These are phyloP conservation scores for Corynascus novoguineensis DNA, from an alignment of 495 filamentous ascomycete genomes.

Conservation along the genomic window DNA sequence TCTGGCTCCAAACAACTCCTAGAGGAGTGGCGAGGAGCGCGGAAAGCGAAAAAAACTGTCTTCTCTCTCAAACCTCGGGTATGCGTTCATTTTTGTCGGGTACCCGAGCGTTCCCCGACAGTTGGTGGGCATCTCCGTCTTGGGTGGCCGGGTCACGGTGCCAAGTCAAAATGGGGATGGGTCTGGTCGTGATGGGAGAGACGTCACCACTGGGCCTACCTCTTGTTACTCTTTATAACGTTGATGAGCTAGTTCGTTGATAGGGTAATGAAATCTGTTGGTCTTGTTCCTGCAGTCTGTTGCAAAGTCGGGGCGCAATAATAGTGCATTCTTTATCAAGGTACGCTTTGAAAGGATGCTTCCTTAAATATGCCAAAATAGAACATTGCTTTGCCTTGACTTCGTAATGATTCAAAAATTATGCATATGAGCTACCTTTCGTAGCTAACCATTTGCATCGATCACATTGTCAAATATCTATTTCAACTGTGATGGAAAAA, in stretches of 20 bases:
- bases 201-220: slow-evolving; percentile 37
- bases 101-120: slow-evolving; percentile 41
- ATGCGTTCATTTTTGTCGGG: not conserved
- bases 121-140: slow-evolving; percentile 30
- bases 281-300: not conserved
- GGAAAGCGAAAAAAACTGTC: slow-evolving; percentile 47
- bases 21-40: slow-evolving; percentile 5
- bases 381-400: too few species aligned
- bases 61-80: slow-evolving; percentile 53
- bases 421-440: too few species aligned
- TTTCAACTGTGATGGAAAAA: too few species aligned
- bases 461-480: not conserved
- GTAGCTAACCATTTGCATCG: too few species aligned
- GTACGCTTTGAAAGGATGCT: too few species aligned
- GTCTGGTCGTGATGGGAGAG: slow-evolving; percentile 44
- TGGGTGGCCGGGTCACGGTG: slow-evolving; percentile 6
- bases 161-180: slow-evolving; percentile 18
- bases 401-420: too few species aligned
- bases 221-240: slow-evolving; percentile 3
- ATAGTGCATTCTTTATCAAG: too few species aligned
- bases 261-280: slow-evolving; percentile 6
- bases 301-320: not conserved
- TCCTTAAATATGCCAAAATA: too few species aligned
- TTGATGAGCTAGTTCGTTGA: slow-evolving; percentile 5
- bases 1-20: not conserved